These are phyloP conservation scores for Stenogyne calaminthoides DNA, from an alignment of 305 asterid genomes.

Conservation along the genomic window DNA sequence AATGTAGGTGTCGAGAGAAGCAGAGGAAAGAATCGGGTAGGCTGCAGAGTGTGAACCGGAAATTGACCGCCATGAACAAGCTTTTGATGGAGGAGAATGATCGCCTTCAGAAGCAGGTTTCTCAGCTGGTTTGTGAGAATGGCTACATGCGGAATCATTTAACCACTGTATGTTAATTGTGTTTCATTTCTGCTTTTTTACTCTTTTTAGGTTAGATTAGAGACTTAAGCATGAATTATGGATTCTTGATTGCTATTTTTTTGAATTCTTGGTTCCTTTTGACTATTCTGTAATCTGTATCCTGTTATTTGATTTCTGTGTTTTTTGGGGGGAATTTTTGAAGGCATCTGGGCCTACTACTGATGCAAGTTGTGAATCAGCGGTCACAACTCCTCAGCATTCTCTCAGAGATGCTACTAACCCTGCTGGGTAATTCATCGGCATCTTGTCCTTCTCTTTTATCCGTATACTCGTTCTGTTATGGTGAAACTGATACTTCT, in stretches of 20 bases:
- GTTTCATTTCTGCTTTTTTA: neutral
- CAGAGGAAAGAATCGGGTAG: constrained; percentile 90
- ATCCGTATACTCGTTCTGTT: neutral
- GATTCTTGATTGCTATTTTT: neutral
- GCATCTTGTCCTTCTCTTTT: neutral
- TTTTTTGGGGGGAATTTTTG: neutral
- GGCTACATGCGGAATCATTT: constrained; percentile 92
- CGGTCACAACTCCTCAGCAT: constrained; percentile 81
- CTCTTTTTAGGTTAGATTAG: too few relatives aligned
- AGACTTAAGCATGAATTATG: neutral
- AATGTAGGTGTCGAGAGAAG: constrained; percentile 92
- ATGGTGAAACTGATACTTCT: neutral
- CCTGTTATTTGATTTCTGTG: too few relatives aligned
- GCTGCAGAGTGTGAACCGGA: constrained; percentile 88
- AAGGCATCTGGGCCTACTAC: constrained; percentile 62
- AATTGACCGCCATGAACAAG: constrained; percentile 91
- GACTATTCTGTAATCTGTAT: too few relatives aligned
- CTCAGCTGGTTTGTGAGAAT: constrained; percentile 92
- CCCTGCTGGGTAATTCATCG: constrained; percentile 86
- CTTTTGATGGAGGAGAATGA: constrained; percentile 98
- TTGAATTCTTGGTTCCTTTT: neutral
- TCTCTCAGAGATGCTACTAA: constrained; percentile 81
- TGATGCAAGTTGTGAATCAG: constrained; percentile 94
- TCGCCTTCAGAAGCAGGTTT: constrained; percentile 95
- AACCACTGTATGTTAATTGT: constrained; percentile 55